These are phyloP conservation scores for Asterella californica DNA, from an alignment of 225 moss, liverwort and hornwort species.

Conservation along the genomic window DNA sequence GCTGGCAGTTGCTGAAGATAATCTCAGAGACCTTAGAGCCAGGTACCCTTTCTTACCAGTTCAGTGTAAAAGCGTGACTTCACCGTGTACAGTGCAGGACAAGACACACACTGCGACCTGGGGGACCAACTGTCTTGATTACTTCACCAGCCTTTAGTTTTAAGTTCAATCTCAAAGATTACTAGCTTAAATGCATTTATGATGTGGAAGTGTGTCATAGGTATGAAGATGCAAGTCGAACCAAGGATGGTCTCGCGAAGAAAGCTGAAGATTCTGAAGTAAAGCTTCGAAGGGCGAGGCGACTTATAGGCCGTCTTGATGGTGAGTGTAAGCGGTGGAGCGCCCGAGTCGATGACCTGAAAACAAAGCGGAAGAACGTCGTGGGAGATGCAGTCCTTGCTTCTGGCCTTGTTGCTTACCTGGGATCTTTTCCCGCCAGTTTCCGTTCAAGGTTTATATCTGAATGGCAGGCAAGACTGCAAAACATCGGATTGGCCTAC, in stretches of 20 bases:
- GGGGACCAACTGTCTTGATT: no score
- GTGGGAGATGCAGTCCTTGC: constrained; percentile 48
- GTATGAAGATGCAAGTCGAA: constrained; percentile 44
- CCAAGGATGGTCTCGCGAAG: constrained; percentile 42
- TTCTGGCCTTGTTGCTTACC: constrained; percentile 46
- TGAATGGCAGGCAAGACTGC: constrained; percentile 42
- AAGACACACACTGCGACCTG: no score
- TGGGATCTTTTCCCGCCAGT: constrained; percentile 44
- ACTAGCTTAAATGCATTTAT: not conserved
- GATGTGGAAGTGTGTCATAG: constrained; percentile 20
- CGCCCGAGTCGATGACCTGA: constrained; percentile 38
- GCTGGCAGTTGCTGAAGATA: constrained; percentile 42
- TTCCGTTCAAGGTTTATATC: constrained; percentile 33
- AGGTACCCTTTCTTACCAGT: constrained; percentile 25
- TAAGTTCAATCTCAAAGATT: no score
- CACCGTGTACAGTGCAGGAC: not conserved
- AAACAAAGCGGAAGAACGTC: constrained; percentile 35
- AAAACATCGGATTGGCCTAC: constrained; percentile 30
- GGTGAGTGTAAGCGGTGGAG: constrained; percentile 51
- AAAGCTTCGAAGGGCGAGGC: constrained; percentile 41
- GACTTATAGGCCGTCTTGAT: constrained; percentile 46
- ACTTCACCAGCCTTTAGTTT: not conserved
- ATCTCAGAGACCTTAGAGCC: constrained; percentile 37
- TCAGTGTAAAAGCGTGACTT: not conserved
- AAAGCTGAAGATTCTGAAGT: constrained; percentile 48